A percentile compares a stretch with the other conserved stretches of the same genome.
Conservation (phyloP, 2,329 filamentous ascomycete species). For the Pyrenophora tritici-repentis region DNA sequence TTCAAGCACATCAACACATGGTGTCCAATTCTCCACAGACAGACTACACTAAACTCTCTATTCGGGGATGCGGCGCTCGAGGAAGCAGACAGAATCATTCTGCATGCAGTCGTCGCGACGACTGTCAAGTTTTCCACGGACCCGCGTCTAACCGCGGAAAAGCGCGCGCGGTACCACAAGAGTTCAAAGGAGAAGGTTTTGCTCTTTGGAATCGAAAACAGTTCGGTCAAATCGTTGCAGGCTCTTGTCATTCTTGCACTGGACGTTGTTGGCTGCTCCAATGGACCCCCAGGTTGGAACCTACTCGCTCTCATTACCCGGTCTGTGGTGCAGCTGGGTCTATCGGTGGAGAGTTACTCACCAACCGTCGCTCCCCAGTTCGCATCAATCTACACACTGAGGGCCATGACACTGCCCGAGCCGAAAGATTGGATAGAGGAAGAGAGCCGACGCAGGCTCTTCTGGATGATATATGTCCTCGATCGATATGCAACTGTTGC, state of each 20-base stretch:
- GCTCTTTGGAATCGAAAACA: constrained; percentile 86
- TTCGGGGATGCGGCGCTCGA: constrained; percentile 75
- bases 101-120: constrained; percentile 88
- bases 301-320: constrained; percentile 86
- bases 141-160: constrained; percentile 71
- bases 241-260: constrained; percentile 85
- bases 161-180: constrained; percentile 75
- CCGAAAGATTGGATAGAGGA: constrained; percentile 87
- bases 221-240: constrained; percentile 84
- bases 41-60: constrained; percentile 77
- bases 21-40: constrained; percentile 88
- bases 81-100: constrained; percentile 78
- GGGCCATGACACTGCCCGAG: constrained; percentile 83
- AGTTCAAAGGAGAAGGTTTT: constrained; percentile 84
- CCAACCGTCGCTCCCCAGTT: constrained; percentile 77
- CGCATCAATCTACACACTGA: constrained; percentile 85
- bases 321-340: constrained; percentile 83
- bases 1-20: constrained; percentile 69
- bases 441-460: constrained; percentile 79
- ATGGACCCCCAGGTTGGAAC: constrained; percentile 91
- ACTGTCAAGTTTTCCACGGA: constrained; percentile 85
- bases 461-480: constrained; percentile 93
- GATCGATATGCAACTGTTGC: constrained; percentile 90
- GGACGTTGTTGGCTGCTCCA: constrained; percentile 83
- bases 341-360: constrained; percentile 82